Evolutionary conservation across 257 asterid species (phyloP).

Genomic region (Penstemon eatonii): DNA sequence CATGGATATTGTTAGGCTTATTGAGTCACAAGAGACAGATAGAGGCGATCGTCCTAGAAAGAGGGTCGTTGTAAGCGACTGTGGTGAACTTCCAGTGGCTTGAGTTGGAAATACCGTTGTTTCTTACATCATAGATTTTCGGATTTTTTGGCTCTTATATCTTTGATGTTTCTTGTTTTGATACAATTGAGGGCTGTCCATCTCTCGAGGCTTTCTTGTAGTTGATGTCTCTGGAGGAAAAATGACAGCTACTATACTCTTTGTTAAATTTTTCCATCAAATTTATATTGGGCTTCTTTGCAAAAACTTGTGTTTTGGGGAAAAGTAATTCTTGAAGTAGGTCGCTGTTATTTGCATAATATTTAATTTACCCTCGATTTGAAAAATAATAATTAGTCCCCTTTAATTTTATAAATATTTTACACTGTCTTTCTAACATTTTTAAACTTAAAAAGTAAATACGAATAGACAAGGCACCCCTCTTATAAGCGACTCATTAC

Average conservation of each 20-base stretch:
- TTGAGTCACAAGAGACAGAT: slow-evolving; percentile 84
- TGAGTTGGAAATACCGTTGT: slow-evolving; percentile 24
- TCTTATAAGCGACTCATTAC: no score
- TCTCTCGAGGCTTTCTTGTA: slow-evolving; percentile 34
- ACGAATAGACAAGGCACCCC: no score
- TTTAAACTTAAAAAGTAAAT: no score
- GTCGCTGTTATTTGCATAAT: no score
- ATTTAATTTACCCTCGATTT: no score
- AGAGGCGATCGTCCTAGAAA: slow-evolving; percentile 86
- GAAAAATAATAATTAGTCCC: no score
- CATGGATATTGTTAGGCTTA: slow-evolving; percentile 68
- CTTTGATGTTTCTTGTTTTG: slow-evolving; percentile 23
- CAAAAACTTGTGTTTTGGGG: no score
- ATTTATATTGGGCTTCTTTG: neutral
- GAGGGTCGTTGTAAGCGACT: slow-evolving; percentile 86
- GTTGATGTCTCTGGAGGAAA: slow-evolving; percentile 29
- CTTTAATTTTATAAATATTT: no score
- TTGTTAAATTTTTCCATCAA: neutral
- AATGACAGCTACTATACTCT: slow-evolving; percentile 17
- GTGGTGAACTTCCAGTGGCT: slow-evolving; percentile 83
- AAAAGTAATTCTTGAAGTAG: no score
- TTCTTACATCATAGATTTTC: slow-evolving; percentile 16
- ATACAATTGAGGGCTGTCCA: slow-evolving; percentile 33
- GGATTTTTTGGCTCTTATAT: slow-evolving; percentile 23
- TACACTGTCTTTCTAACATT: no score